Percentiles rank a stretch among this genome's conserved stretches.
Evolutionary conservation across 2,329 filamentous ascomycete species (phyloP).

Genomic region (Cladosporium sp.): DNA sequence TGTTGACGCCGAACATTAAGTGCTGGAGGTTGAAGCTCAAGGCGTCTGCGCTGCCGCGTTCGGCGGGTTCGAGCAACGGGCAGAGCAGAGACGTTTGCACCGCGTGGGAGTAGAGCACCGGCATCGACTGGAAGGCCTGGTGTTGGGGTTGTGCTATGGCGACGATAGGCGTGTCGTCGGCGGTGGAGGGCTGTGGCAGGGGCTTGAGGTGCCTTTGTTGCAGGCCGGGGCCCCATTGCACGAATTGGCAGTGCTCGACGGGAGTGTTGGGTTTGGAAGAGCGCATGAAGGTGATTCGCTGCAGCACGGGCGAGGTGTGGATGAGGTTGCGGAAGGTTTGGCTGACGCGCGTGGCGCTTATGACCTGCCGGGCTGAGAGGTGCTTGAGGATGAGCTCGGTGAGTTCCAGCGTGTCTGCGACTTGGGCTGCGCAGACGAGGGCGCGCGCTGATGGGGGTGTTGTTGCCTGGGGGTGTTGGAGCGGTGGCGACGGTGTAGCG

Average conservation of each 20-base stretch:
- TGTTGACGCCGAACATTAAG: not conserved
- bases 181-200: not conserved
- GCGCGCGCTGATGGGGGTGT: not conserved
- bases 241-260: not conserved
- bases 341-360: not conserved
- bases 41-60: no score
- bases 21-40: not conserved
- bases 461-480: not conserved
- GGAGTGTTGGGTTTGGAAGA: not conserved
- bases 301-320: not conserved
- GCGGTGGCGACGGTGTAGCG: not conserved
- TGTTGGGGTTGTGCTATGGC: not conserved
- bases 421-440: not conserved
- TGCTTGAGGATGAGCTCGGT: slow-evolving; percentile 3
- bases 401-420: slow-evolving; percentile 4
- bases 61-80: not conserved
- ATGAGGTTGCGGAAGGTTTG: slow-evolving; percentile 12
- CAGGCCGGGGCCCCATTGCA: not conserved
- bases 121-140: not conserved
- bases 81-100: not conserved
- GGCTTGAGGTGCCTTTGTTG: not conserved
- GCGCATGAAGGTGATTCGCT: not conserved
- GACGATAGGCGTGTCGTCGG: not conserved
- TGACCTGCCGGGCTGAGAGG: not conserved
- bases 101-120: not conserved